Base-by-base conservation (phyloP, 2,329 filamentous ascomycete species). In the Pseudogymnoascus sp. region DNA sequence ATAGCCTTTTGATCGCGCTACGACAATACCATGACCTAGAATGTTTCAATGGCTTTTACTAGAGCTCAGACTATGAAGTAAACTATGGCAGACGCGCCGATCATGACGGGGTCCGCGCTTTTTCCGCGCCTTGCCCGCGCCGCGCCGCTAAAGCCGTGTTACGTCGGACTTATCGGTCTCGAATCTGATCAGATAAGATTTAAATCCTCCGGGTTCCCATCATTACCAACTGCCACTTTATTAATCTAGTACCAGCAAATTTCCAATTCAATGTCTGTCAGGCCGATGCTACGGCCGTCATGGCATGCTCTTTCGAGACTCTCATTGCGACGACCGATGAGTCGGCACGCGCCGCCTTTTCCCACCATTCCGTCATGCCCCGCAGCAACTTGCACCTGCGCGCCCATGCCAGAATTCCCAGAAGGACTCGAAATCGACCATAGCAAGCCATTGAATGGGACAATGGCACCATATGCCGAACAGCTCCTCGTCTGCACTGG, bases 401-500 rank as follows among this genome's bases (percentile, higher is more conserved):
- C 86, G n/a, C 76, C 82, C 1, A 87, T 80, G 61, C 86, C 89
- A 0, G 67, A 74, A 10, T 80, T 88, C 76, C 87, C 87, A 1
- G 76, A 80, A 6, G 86, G 83, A 3, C 79, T 95, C 13, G 83
- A 87, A 21, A 92, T 97, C 60, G 92, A 97, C 71, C 80, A 82
- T 68, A 80, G 83, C 64, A 83, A 83, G 39, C 79, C 82, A 15
- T 77, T 97, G 45, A 87, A 89, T 70, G 89, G 89, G 10, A 87
- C 88, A 5, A 92, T 96, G 76, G 80, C 88, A 1, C 78, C 81
- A 1, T 96, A 96, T 72, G 80, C 86, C 1, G 87, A 95, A 74
- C 92, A 97, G 68, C 82, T 97, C 3, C 75, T 97, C 8, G 80
- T 97, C 12, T 92, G 88, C 65, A 96, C 92, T 0, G 92, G 90